Percentiles rank a stretch among this genome's conserved stretches.
These are phyloP conservation scores for Penicillium atrosanguineum DNA, from an alignment of 495 filamentous ascomycete genomes.

Conservation along the genomic window DNA sequence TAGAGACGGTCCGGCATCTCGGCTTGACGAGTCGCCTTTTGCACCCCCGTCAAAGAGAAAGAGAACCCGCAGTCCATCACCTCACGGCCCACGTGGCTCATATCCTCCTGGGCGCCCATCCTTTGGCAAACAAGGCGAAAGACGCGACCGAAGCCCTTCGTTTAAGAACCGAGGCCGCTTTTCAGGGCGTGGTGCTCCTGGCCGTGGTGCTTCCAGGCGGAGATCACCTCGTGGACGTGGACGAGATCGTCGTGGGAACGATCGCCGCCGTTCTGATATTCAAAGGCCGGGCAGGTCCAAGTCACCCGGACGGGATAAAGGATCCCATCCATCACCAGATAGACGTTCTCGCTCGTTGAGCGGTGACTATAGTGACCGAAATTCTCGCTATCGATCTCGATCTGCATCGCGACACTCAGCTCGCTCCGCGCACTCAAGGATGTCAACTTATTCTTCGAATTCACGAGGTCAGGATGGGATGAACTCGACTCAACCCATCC, in stretches of 20 bases:
- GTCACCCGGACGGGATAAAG: conserved; percentile 34
- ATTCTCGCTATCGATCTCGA: conserved; percentile 32
- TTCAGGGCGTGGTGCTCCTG: conserved; percentile 33
- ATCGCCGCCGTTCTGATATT: conserved; percentile 23
- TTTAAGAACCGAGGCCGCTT: conserved; percentile 31
- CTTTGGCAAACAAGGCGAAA: conserved; percentile 26
- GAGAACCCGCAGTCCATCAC: conserved; percentile 49
- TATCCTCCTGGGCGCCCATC: conserved; percentile 24
- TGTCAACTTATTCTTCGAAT: conserved; percentile 28
- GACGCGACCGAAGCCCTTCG: conserved; percentile 32
- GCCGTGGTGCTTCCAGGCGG: conserved; percentile 32
- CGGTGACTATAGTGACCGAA: conserved; percentile 29
- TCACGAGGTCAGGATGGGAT: conserved; percentile 27
- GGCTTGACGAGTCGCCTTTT: conserved; percentile 34
- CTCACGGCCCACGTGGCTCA: conserved; percentile 23
- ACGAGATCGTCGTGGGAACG: conserved; percentile 36
- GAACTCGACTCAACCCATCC: conserved; percentile 29
- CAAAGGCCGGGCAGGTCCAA: conserved; percentile 24
- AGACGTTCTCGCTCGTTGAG: conserved; percentile 29
- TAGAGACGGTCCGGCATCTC: conserved; percentile 20
- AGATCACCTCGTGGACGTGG: conserved; percentile 33
- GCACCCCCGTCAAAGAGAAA: conserved; percentile 40
- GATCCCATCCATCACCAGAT: conserved; percentile 27
- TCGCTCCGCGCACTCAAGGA: conserved; percentile 31
- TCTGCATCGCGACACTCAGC: conserved; percentile 36